Conservation (phyloP, 768 basidiomycete genomes). For the Rhodotorula taiwanensis region DNA sequence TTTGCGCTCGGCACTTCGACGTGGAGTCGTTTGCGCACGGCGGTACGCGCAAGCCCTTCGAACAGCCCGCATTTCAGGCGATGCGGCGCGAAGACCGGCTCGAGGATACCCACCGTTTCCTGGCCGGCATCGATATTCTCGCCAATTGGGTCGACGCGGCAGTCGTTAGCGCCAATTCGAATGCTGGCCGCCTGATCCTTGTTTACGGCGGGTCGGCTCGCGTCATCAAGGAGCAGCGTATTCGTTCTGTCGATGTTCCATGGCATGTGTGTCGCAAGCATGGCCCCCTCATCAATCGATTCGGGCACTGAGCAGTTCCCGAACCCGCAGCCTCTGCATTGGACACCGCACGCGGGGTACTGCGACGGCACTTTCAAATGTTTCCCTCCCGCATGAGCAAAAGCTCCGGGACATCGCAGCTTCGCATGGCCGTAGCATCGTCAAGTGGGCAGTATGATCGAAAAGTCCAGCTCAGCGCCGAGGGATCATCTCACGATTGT, state of each 20-base stretch:
- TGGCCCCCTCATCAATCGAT: background rate
- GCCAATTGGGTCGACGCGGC: conserved; percentile 15
- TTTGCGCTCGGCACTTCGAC: background rate
- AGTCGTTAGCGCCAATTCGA: conserved; percentile 16
- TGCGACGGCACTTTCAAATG: too few species aligned
- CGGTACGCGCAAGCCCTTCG: conserved; percentile 3
- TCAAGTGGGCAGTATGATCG: too few species aligned
- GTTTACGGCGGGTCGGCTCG: background rate
- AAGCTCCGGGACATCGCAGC: too few species aligned
- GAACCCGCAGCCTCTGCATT: too few species aligned
- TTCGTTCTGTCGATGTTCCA: conserved; percentile 14
- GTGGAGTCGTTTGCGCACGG: background rate
- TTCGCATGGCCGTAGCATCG: too few species aligned
- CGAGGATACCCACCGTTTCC: background rate
- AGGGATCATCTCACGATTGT: too few species aligned
- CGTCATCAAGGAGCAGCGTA: background rate
- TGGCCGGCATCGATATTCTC: conserved; percentile 5
- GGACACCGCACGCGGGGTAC: too few species aligned
- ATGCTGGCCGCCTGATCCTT: conserved; percentile 2
- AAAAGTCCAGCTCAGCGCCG: too few species aligned
- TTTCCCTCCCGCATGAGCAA: too few species aligned
- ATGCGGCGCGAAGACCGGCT: background rate
- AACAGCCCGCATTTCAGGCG: background rate
- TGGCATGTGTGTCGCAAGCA: conserved; percentile 12
- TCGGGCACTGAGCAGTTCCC: too few species aligned